Conservation (phyloP, 78 protist species). For the Chrysochromulina tobinii region DNA sequence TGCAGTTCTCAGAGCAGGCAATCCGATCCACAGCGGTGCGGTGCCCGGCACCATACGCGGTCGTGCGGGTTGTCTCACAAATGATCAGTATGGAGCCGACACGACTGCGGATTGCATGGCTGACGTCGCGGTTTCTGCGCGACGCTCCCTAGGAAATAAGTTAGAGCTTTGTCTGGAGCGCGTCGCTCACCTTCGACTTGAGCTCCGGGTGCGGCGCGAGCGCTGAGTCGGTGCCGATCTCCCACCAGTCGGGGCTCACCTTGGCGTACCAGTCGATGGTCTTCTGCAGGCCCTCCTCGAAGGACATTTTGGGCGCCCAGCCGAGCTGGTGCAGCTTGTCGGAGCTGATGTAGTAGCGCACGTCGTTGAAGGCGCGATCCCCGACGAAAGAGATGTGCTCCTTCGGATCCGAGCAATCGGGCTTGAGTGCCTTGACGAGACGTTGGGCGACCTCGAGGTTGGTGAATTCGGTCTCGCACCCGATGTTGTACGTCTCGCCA, state of each 20-base stretch:
- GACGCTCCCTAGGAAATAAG: too few species aligned
- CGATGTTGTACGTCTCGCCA: constrained; percentile 81
- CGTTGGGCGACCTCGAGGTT: constrained; percentile 67
- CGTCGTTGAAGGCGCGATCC: constrained; percentile 89
- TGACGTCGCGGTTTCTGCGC: too few species aligned
- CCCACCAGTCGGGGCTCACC: background rate
- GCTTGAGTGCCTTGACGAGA: background rate
- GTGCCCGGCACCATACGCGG: too few species aligned
- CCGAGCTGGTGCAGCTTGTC: constrained; percentile 62
- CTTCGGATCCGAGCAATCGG: too few species aligned
- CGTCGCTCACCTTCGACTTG: too few species aligned
- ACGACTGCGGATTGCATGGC: too few species aligned
- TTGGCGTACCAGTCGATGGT: background rate
- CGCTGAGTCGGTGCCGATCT: background rate
- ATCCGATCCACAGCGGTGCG: too few species aligned
- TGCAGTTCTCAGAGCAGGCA: too few species aligned
- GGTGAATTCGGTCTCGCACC: constrained; percentile 54
- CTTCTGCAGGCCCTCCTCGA: background rate
- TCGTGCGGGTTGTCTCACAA: too few species aligned
- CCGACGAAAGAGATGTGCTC: constrained; percentile 50
- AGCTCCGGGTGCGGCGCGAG: background rate
- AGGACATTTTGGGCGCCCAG: constrained; percentile 43
- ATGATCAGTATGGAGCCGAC: too few species aligned
- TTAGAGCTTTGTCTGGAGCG: too few species aligned
- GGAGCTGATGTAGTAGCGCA: constrained; percentile 60